A percentile compares a stretch with the other conserved stretches of the same genome.
phyloP scores from a whole-genome alignment of 2,329 filamentous ascomycete genomes.

The Colletotrichum endophyticum region DNA sequence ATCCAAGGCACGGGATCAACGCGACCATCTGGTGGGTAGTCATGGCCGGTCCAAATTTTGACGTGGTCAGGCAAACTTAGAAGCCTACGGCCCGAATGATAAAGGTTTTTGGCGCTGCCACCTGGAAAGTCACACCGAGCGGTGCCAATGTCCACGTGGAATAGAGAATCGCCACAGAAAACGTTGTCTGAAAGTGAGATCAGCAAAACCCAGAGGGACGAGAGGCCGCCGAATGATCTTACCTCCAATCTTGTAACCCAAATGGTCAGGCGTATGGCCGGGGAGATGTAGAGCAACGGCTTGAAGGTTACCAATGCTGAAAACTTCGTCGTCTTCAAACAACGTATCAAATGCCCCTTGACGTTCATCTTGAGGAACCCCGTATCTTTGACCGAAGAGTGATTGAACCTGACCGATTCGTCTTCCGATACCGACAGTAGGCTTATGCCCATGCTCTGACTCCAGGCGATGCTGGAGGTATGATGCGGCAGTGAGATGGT shows the following conservation, averaged over 20 bases:
- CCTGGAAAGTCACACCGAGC: constrained; percentile 62
- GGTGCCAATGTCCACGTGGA: constrained; percentile 56
- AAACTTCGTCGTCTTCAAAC: constrained; percentile 58
- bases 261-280: constrained; percentile 65
- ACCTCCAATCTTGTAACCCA: constrained; percentile 62
- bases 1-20: constrained; percentile 40
- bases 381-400: constrained; percentile 54
- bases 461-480: constrained; percentile 58
- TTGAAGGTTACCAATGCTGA: constrained; percentile 52
- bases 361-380: constrained; percentile 46
- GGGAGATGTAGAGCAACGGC: constrained; percentile 59
- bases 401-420: constrained; percentile 57
- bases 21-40: constrained; percentile 50
- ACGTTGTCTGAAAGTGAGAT: constrained; percentile 39
- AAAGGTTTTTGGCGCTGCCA: constrained; percentile 49
- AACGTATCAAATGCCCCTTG: constrained; percentile 54
- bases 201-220: background rate
- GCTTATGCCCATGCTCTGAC: constrained; percentile 35
- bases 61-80: constrained; percentile 46
- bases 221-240: background rate
- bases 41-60: constrained; percentile 60
- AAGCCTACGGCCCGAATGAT: constrained; percentile 44
- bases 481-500: constrained; percentile 63
- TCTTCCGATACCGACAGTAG: constrained; percentile 59
- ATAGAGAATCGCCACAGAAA: constrained; percentile 59